Evolutionary conservation across 116 monocot species (phyloP).

Genomic region (Trichopus zeylanicus): DNA sequence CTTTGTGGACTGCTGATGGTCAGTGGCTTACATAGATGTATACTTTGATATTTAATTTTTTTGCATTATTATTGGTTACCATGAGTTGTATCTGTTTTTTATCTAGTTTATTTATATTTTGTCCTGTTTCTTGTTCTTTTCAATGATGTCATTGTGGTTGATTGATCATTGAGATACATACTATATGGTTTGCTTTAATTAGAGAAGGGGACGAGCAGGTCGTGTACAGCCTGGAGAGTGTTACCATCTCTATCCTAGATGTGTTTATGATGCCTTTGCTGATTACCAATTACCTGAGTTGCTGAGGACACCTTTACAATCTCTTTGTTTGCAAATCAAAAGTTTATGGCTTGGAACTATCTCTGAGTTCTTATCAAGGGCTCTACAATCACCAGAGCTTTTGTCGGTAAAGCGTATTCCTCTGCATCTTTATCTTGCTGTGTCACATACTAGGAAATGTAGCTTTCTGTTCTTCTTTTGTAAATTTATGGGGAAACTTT

Average conservation of each 20-base stretch:
- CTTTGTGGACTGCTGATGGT: background rate
- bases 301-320: conserved; percentile 89
- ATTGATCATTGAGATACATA: background rate
- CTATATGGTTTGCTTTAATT: conserved; percentile 7
- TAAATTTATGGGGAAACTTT: background rate
- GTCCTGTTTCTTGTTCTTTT: background rate
- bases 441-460: background rate
- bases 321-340: conserved; percentile 99
- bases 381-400: conserved; percentile 82
- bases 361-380: conserved; percentile 88
- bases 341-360: conserved; percentile 87
- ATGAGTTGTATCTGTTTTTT: background rate
- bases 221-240: conserved; percentile 98
- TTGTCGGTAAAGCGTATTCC: conserved; percentile 51
- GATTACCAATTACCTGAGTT: conserved; percentile 98
- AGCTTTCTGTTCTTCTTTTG: background rate
- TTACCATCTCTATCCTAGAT: conserved; percentile 93
- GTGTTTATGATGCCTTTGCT: conserved; percentile 81
- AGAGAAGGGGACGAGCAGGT: conserved; percentile 99
- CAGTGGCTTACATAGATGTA: background rate
- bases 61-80: background rate
- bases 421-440: conserved; percentile 1
- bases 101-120: background rate
- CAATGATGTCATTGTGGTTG: background rate
- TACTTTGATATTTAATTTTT: background rate